Evolutionary conservation across 2,329 filamentous ascomycete genomes (phyloP).

Genomic region (Pyrenophora seminiperda): DNA sequence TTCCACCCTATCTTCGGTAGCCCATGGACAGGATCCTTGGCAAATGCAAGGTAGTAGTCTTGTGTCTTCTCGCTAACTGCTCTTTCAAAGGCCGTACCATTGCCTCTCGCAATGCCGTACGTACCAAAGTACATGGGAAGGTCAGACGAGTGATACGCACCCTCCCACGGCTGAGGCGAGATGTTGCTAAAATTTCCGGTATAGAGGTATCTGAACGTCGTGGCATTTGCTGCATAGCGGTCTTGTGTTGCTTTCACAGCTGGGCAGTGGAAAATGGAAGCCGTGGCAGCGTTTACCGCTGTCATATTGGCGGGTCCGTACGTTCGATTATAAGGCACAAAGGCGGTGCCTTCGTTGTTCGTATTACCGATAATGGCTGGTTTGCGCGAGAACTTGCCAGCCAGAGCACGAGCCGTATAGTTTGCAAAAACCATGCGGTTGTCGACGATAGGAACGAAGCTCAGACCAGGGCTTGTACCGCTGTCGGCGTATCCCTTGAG

Average conservation of each 20-base stretch:
- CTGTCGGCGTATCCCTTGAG: constrained; percentile 38
- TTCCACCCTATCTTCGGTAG: constrained; percentile 43
- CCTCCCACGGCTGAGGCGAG: constrained; percentile 41
- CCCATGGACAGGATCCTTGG: constrained; percentile 37
- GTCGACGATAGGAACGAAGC: constrained; percentile 39
- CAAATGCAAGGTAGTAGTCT: constrained; percentile 47
- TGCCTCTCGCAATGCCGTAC: constrained; percentile 32
- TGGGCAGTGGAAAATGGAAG: constrained; percentile 39
- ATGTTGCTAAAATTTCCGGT: constrained; percentile 47
- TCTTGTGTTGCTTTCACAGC: constrained; percentile 33
- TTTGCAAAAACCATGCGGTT: constrained; percentile 43
- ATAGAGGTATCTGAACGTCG: constrained; percentile 48
- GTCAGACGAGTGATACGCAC: constrained; percentile 46
- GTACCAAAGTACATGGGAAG: constrained; percentile 47
- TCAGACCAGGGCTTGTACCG: constrained; percentile 29
- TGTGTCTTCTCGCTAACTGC: constrained; percentile 45
- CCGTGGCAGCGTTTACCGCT: constrained; percentile 26
- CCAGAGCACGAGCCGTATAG: constrained; percentile 38
- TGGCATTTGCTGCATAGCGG: constrained; percentile 29
- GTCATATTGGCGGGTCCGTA: constrained; percentile 34
- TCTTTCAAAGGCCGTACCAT: constrained; percentile 37
- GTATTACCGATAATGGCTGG: constrained; percentile 48
- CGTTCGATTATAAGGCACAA: constrained; percentile 39
- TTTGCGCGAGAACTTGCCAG: constrained; percentile 33
- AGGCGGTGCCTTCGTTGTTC: constrained; percentile 42